Base-by-base conservation (phyloP, 2,329 filamentous ascomycete species). In the Rachicladosporium sp. region DNA sequence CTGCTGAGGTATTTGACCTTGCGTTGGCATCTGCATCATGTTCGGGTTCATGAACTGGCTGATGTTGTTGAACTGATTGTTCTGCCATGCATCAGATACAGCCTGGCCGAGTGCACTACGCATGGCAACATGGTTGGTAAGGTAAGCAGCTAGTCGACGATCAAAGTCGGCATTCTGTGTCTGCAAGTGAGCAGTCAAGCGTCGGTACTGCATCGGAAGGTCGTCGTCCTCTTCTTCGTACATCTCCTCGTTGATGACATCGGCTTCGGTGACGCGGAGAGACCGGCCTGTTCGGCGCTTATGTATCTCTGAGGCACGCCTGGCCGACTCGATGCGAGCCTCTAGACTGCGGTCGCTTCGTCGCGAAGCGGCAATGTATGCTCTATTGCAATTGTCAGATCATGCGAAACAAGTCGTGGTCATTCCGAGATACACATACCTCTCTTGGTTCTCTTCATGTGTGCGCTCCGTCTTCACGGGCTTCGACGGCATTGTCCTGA, bases 221-320 rank as follows among this genome's bases (percentile, higher is more conserved):
- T 88, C 82, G 50, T 93, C 84, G 38, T 93, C 87, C 54, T 93
- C 84, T 60, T 94, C 88, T 54, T 94, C 87, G 56, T 95, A 95
- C 85, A 94, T 93, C 58, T 93, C 86, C 58, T 94, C 88, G 46
- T 85, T 87, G 50, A 82, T 68, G 9, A 94, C 87, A 62, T 91
- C 87, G 53, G 91, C 75, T 59, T 88, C 82, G 19, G 81, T 87
- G 42, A 95, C 82, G 50, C 79, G 78, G 43, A 95, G 71, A 2
- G 74, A 77, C 50, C 86, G 82, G 31, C 88, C 89, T 0, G 88
- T 94, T 11, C 87, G 78, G 58, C 80, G 75, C 65, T 87, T 86
- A 69, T 94, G 88, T 30, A 94, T 85, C 53, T 86, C 79, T n/a
- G 88, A 94, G 4, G 88, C 88, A 61, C 84, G 76, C 37, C 78